Evolutionary conservation across 225 moss, liverwort and hornwort species (phyloP), one percentile per base, ranked within the genome.

Genomic region (Rhytidiadelphus loreus): DNA sequence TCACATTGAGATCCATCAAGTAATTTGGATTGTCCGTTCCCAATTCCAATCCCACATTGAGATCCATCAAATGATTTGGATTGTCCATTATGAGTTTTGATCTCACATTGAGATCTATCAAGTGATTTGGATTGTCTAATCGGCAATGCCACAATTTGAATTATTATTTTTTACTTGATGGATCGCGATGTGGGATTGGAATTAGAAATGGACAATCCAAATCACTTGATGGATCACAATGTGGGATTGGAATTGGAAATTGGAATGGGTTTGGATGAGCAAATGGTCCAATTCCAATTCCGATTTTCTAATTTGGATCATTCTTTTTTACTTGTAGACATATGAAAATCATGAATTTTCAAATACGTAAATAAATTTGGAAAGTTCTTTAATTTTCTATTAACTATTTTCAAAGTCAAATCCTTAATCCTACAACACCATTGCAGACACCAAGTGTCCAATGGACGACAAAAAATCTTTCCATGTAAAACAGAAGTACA

Each of bases 371-470:
- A 37, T 33, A 37, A 29, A 66, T 6, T 37, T 39, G 23, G 14
- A 41, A 43, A 15, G 0, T 28, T 71, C 26, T 16, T 1, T 0
- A 5, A 28, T 25, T 71, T 71, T 41, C 3, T 26, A 28, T 16
- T 3, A 72, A n/a, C n/a, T n/a, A 44, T 44, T 44, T 44, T 44
- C 17, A 44, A 72, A 29, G 2, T 10, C 72, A 72, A 72, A 72
- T 6, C n/a, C 29, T 20, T 29, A 66, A 24, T 1, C 4, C 0
- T 14, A 5, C 0, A 24, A 24, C 3, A 4, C 3, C 0, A 4
- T 1, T 24, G 4, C 0, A 0, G 4, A 69, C 14, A 69, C 8
- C n/a, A 37, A 66, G 21, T 66, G 12, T 37, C 7, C 0, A 0
- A 6, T 13, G 9, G 16, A 43, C 16, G 15, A 5, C 5, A 41